Percentiles rank a stretch among this genome's conserved stretches.
phyloP scores from a whole-genome alignment of 352 stramenopile genomes.

The Phytophthora constricta region DNA sequence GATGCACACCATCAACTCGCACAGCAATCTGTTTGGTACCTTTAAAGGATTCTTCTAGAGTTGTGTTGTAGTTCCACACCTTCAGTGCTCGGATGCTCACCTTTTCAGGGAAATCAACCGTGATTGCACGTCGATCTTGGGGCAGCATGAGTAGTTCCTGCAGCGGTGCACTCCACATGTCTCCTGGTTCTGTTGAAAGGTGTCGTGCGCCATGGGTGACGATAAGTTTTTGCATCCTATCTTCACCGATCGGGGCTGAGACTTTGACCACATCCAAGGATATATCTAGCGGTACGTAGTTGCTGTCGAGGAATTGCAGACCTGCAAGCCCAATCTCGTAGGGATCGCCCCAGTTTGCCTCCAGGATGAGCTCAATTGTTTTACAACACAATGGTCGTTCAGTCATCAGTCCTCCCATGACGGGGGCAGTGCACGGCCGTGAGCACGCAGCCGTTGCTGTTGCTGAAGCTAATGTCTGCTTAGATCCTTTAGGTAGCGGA shows the following conservation, averaged over 20 bases:
- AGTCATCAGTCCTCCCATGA: constrained; percentile 47
- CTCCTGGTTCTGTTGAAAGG: constrained; percentile 47
- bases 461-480: constrained; percentile 46
- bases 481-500: constrained; percentile 48
- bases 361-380: constrained; percentile 57
- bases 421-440: constrained; percentile 69
- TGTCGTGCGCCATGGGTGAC: constrained; percentile 50
- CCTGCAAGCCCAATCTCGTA: constrained; percentile 70
- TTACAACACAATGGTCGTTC: constrained; percentile 58
- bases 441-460: constrained; percentile 10
- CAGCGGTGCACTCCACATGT: constrained; percentile 74
- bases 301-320: constrained; percentile 66
- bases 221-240: constrained; percentile 48
- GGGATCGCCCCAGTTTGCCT: constrained; percentile 78
- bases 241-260: constrained; percentile 42
- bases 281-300: constrained; percentile 51
- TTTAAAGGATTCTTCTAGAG: constrained; percentile 79
- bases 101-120: constrained; percentile 55
- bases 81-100: constrained; percentile 62
- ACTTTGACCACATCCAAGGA: constrained; percentile 34
- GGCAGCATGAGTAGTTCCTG: constrained; percentile 46
- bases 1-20: constrained; percentile 52
- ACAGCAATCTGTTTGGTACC: constrained; percentile 69
- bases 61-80: constrained; percentile 85
- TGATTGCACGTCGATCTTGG: constrained; percentile 45